Conservation (phyloP, 192 early-diverging fungal species). For the Physocladia obscura region DNA sequence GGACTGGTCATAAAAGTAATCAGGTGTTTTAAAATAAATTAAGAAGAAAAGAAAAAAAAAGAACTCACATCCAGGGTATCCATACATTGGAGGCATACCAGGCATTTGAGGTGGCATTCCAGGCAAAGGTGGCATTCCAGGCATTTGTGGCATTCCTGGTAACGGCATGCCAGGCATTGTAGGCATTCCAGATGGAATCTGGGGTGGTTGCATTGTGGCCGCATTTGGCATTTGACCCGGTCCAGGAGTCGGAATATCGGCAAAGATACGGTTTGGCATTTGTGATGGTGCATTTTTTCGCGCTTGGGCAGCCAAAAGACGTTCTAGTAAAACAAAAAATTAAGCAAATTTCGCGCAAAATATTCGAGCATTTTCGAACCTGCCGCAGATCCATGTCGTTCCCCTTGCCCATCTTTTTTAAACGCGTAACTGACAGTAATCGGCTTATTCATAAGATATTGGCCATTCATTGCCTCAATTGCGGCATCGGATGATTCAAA, state of each 20-base stretch:
- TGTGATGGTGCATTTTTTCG: slow-evolving; percentile 68
- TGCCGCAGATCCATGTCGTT: slow-evolving; percentile 91
- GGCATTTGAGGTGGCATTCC: slow-evolving; percentile 21
- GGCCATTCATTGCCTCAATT: slow-evolving; percentile 96
- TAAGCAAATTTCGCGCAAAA: not conserved
- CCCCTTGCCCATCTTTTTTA: slow-evolving; percentile 98
- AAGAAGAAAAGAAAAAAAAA: not conserved
- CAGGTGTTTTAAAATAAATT: no score
- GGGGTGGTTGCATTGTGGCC: slow-evolving; percentile 3
- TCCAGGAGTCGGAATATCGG: slow-evolving; percentile 48
- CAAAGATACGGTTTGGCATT: slow-evolving; percentile 72
- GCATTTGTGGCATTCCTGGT: slow-evolving; percentile 12
- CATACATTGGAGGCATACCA: not conserved
- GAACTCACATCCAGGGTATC: not conserved
- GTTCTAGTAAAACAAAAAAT: slow-evolving; percentile 52
- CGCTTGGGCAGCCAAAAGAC: slow-evolving; percentile 87
- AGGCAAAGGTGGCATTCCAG: not conserved
- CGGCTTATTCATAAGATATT: slow-evolving; percentile 91
- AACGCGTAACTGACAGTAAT: slow-evolving; percentile 90
- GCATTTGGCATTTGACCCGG: not conserved
- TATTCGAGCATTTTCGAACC: slow-evolving; percentile 39
- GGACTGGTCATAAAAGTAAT: no score
- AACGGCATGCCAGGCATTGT: not conserved
- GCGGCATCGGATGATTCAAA: slow-evolving; percentile 97
- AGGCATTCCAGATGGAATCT: slow-evolving; percentile 21